Percentiles rank a stretch among this genome's conserved stretches.
These are phyloP conservation scores for Aspergillus ruber DNA, from an alignment of 2,329 filamentous ascomycete genomes.

Conservation along the genomic window DNA sequence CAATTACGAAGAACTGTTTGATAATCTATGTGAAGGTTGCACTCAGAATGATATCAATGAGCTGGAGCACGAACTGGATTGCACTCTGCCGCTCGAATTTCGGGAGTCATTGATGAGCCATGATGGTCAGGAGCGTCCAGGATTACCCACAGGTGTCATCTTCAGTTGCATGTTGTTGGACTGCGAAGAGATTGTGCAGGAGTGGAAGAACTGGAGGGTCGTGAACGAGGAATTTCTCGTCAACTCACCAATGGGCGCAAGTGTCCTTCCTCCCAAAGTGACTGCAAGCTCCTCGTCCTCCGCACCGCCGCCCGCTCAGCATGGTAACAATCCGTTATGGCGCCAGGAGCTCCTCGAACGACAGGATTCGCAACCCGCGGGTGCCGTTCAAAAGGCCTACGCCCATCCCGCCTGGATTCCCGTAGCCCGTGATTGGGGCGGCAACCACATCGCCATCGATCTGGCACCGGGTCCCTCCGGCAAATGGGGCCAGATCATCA, in stretches of 20 bases:
- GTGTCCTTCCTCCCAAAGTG: conserved; percentile 64
- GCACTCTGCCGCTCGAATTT: conserved; percentile 85
- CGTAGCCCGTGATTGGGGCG: conserved; percentile 93
- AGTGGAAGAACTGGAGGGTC: conserved; percentile 93
- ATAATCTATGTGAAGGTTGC: conserved; percentile 87
- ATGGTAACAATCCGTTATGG: conserved; percentile 62
- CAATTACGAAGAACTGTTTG: conserved; percentile 88
- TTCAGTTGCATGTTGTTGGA: conserved; percentile 94
- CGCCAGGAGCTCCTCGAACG: conserved; percentile 74
- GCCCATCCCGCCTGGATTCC: conserved; percentile 94
- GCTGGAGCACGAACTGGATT: conserved; percentile 90
- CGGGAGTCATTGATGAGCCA: conserved; percentile 85
- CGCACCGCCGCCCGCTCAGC: conserved; percentile 50
- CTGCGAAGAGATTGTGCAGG: conserved; percentile 95
- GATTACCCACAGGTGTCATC: conserved; percentile 81
- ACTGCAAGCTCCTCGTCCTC: conserved; percentile 64
- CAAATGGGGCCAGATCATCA: conserved; percentile 92
- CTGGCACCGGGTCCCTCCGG: conserved; percentile 83
- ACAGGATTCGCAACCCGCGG: conserved; percentile 81
- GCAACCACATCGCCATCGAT: conserved; percentile 93
- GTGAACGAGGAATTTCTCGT: conserved; percentile 86
- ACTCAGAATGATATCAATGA: conserved; percentile 95
- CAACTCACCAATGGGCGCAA: conserved; percentile 42
- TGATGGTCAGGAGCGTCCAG: conserved; percentile 94
- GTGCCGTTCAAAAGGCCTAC: conserved; percentile 85